These are phyloP conservation scores for Zygosaccharomyces sapae DNA, from an alignment of 1,139 yeast species.

Conservation along the genomic window DNA sequence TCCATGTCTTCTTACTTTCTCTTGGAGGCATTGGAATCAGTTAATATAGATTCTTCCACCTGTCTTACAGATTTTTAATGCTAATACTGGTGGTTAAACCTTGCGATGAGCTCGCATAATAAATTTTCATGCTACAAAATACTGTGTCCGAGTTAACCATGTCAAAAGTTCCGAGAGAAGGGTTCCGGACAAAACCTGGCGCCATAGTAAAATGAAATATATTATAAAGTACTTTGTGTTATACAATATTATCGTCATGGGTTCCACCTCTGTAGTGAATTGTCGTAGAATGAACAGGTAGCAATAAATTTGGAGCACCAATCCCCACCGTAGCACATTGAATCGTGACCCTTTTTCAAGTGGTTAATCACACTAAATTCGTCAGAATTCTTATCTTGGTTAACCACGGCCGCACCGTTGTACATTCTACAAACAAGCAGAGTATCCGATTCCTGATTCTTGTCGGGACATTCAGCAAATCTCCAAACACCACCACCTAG, in stretches of 20 bases:
- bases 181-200: constrained; percentile 4
- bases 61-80: background rate
- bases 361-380: constrained; percentile 41
- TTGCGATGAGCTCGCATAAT: constrained; percentile 16
- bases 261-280: constrained; percentile 70
- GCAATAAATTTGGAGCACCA: constrained; percentile 61
- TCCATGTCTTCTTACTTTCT: constrained; percentile 50
- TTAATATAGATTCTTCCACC: constrained; percentile 1
- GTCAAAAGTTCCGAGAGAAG: background rate
- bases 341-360: constrained; percentile 70
- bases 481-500: constrained; percentile 97
- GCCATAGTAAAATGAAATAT: background rate
- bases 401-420: constrained; percentile 67
- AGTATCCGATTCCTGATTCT: constrained; percentile 29
- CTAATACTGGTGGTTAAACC: background rate
- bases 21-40: constrained; percentile 41
- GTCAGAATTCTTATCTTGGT: constrained; percentile 24
- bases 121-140: constrained; percentile 10
- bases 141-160: background rate
- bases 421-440: constrained; percentile 89
- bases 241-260: constrained; percentile 21
- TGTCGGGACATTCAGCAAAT: constrained; percentile 56
- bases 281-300: constrained; percentile 91
- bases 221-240: background rate
- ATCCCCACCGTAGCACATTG: constrained; percentile 95